Percentiles rank a stretch among this genome's conserved stretches.
phyloP scores from a whole-genome alignment of 495 filamentous ascomycete species.

The Lentithecium fluviatile region DNA sequence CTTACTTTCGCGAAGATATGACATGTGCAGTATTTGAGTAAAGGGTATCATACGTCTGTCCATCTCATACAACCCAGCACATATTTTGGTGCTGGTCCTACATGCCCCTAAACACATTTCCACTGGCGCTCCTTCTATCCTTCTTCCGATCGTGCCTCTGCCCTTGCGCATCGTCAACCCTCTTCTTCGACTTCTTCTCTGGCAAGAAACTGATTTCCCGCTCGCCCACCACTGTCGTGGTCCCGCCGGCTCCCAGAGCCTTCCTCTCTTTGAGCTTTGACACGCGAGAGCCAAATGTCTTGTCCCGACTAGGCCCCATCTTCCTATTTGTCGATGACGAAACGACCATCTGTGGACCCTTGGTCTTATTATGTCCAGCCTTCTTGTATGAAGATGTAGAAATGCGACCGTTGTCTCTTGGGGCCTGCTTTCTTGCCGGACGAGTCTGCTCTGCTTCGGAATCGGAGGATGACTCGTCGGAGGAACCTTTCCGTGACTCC shows the following conservation, averaged over 20 bases:
- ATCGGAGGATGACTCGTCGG: slow-evolving; percentile 34
- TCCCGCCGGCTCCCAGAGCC: slow-evolving; percentile 36
- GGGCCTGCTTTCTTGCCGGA: slow-evolving; percentile 31
- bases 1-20: too few species aligned
- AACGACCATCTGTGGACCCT: slow-evolving; percentile 55
- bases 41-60: slow-evolving; percentile 15
- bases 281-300: slow-evolving; percentile 70
- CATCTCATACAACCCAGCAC: too few species aligned
- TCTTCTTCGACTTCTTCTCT: slow-evolving; percentile 54
- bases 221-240: slow-evolving; percentile 71
- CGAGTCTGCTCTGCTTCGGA: slow-evolving; percentile 40
- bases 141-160: slow-evolving; percentile 42
- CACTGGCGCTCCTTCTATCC: slow-evolving; percentile 68
- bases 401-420: slow-evolving; percentile 53
- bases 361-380: slow-evolving; percentile 50
- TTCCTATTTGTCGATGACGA: slow-evolving; percentile 50
- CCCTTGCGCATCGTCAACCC: slow-evolving; percentile 23
- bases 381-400: slow-evolving; percentile 63
- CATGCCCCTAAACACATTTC: slow-evolving; percentile 65
- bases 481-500: slow-evolving; percentile 45
- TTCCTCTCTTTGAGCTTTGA: slow-evolving; percentile 52
- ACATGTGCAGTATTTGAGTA: too few species aligned
- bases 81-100: slow-evolving; percentile 31
- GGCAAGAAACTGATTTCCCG: slow-evolving; percentile 83
- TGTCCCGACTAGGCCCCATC: slow-evolving; percentile 49